Percentiles rank a stretch among this genome's conserved stretches.
phyloP scores from a whole-genome alignment of 108 stramenopile genomes.

The Stephanodiscus triporus region DNA sequence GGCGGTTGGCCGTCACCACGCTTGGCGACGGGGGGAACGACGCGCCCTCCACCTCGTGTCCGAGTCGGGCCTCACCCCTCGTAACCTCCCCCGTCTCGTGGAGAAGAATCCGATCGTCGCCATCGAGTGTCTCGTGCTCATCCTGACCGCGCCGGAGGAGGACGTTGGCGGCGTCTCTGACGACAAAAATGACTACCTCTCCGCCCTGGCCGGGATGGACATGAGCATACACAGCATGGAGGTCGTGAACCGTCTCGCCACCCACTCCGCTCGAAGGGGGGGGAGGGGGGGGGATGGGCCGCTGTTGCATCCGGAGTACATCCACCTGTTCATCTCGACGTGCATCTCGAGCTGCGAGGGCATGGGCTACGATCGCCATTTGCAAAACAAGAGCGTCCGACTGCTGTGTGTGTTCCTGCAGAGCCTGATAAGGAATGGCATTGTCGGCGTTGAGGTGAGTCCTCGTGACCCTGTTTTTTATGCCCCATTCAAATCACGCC shows the following conservation, averaged over 20 bases:
- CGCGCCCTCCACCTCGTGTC: constrained; percentile 54
- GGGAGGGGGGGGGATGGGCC: constrained; percentile 25
- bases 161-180: constrained; percentile 6
- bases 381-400: constrained; percentile 95
- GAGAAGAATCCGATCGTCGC: constrained; percentile 96
- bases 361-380: constrained; percentile 88
- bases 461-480: not conserved
- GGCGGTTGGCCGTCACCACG: not conserved
- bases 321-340: constrained; percentile 94
- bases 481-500: not conserved
- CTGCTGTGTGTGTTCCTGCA: constrained; percentile 97
- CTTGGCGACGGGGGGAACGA: not conserved
- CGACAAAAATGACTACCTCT: constrained; percentile 83
- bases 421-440: constrained; percentile 91
- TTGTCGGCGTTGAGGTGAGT: constrained; percentile 88
- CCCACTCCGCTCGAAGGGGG: constrained; percentile 34
- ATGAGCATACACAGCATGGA: constrained; percentile 98
- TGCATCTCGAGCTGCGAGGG: constrained; percentile 96
- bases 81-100: constrained; percentile 91
- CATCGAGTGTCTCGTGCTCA: constrained; percentile 86
- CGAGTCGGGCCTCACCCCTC: constrained; percentile 88
- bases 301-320: constrained; percentile 92
- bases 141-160: constrained; percentile 60
- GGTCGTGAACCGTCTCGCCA: constrained; percentile 91
- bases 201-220: constrained; percentile 96